A percentile compares a stretch with the other conserved stretches of the same genome.
Evolutionary conservation across 768 basidiomycete species (phyloP).

Genomic region (Boletus vinaceobasis): DNA sequence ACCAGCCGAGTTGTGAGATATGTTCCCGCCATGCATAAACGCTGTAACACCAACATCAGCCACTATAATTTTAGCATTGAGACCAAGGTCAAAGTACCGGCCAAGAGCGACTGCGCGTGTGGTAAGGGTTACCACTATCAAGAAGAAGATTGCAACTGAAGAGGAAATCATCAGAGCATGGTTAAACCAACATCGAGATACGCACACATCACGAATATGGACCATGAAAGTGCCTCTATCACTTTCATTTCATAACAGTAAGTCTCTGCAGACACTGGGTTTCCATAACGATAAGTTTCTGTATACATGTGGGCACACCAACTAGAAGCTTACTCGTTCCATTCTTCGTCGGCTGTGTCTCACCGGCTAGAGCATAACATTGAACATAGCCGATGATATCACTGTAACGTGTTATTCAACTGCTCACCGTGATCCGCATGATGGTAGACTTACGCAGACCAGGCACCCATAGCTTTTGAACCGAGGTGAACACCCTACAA

Average conservation of each 20-base stretch:
- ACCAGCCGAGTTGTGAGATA: slow-evolving; percentile 69
- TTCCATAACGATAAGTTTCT: slow-evolving; percentile 4
- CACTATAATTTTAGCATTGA: not conserved
- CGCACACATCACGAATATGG: slow-evolving; percentile 54
- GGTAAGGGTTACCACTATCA: slow-evolving; percentile 56
- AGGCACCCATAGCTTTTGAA: slow-evolving; percentile 64
- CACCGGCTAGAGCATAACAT: slow-evolving; percentile 49
- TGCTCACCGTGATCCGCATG: not conserved
- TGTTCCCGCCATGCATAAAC: slow-evolving; percentile 33
- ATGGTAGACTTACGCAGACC: slow-evolving; percentile 54
- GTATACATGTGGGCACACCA: not conserved
- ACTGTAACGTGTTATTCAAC: slow-evolving; percentile 33
- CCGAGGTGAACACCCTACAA: slow-evolving; percentile 5
- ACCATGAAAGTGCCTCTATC: slow-evolving; percentile 77
- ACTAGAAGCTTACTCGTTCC: slow-evolving; percentile 47
- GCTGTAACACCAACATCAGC: slow-evolving; percentile 9
- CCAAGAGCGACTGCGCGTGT: slow-evolving; percentile 33
- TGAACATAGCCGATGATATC: slow-evolving; percentile 67
- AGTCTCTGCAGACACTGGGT: slow-evolving; percentile 48
- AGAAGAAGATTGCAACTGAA: slow-evolving; percentile 47
- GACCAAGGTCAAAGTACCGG: slow-evolving; percentile 18
- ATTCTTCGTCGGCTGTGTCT: slow-evolving; percentile 46
- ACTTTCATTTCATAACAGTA: slow-evolving; percentile 82
- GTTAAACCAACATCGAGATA: slow-evolving; percentile 6
- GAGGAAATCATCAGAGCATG: not conserved